phyloP scores from a whole-genome alignment of 1,139 yeast genomes.

The Kodamaea anthophila region DNA sequence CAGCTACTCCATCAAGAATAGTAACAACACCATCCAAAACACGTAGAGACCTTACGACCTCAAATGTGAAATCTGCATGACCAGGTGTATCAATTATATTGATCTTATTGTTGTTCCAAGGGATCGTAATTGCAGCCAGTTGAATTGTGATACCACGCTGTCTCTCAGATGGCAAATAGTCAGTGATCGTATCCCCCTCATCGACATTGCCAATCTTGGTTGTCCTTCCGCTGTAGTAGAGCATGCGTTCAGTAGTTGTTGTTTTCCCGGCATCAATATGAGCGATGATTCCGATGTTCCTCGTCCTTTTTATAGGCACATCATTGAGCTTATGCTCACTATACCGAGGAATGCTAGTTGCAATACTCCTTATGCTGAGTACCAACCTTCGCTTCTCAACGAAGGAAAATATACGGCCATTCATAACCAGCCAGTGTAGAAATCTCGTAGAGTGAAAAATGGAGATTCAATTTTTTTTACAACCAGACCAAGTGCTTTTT shows the following conservation, averaged over 20 bases:
- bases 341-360: background rate
- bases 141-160: slow-evolving; percentile 94
- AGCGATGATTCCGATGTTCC: slow-evolving; percentile 79
- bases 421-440: too few relatives aligned
- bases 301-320: slow-evolving; percentile 30
- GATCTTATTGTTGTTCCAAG: slow-evolving; percentile 73
- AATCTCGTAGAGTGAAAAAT: too few relatives aligned
- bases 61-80: slow-evolving; percentile 96
- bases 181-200: slow-evolving; percentile 95
- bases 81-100: slow-evolving; percentile 97
- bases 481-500: too few relatives aligned
- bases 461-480: too few relatives aligned
- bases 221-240: slow-evolving; percentile 80
- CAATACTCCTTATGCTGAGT: too few relatives aligned
- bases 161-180: slow-evolving; percentile 83
- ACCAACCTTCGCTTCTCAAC: too few relatives aligned
- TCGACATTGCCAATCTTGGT: slow-evolving; percentile 87
- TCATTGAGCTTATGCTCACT: slow-evolving; percentile 19
- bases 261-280: slow-evolving; percentile 92
- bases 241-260: slow-evolving; percentile 86
- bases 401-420: too few relatives aligned
- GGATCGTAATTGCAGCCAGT: slow-evolving; percentile 89
- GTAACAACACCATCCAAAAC: slow-evolving; percentile 94
- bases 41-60: slow-evolving; percentile 81
- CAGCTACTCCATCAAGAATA: slow-evolving; percentile 91